Base-by-base conservation (phyloP, 176 grass and related monocot species). In the Avena sativa region DNA sequence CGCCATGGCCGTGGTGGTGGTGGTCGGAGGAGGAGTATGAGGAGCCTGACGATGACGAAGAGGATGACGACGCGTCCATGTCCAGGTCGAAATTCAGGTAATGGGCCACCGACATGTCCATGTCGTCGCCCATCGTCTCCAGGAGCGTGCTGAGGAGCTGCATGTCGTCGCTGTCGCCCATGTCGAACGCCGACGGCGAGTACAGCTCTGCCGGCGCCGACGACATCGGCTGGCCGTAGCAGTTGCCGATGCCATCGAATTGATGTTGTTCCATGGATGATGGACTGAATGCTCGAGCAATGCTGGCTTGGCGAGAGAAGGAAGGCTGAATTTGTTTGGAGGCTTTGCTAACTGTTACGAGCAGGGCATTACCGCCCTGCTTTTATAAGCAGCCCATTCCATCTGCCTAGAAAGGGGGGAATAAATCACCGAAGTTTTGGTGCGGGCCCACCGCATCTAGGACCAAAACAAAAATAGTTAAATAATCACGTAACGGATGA, bases 111-210 rank as follows among this genome's bases (percentile, higher is more conserved):
- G 51, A 13, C 51, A 52, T 52, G 51, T 6, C 52, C 51, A 52
- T 52, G 51, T 6, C 52, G 5, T 5, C 52, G 5, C 55, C 81
- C 56, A 91, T 43, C 40, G 40, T 69, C 71, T 85, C 71, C 25
- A 89, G 82, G 1, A 93, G 69, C 9, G 36, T 38, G 57, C 85
- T 76, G 12, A 88, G 83, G 12, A 81, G 69, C 2, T 30, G 67
- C 76, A 85, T 76, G 61, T 91, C 89, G 23, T 75, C 81, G 15
- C 40, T 43, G 40, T 43, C 40, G 6, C 40, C 40, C 40, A 43
- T 43, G 40, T 65, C 62, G 62, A 63, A 63, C 21, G 61, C 61
- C 61, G 23, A 21, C 59, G n/a, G 20, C 7, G 56, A 59, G 56
- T 61, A 47, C 1, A 47, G 46, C 9, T 1, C 46, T 10, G 46